Evolutionary conservation across 208 protist genomes (phyloP).

Genomic region (Acanthamoeba quina): DNA sequence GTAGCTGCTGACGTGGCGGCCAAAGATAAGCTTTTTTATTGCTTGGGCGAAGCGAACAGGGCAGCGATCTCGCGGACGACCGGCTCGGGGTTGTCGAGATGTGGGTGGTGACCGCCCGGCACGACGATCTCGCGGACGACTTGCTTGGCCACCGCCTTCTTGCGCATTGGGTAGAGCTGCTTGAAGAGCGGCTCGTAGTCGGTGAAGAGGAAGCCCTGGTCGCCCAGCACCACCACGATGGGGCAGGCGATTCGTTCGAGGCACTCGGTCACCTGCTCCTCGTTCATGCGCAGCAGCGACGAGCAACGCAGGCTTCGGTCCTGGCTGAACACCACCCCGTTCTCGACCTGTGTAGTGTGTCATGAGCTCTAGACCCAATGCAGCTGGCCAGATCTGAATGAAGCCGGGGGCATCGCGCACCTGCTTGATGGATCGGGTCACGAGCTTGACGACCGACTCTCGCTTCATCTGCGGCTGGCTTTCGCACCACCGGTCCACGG

Average conservation of each 20-base stretch:
- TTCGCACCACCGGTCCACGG: background rate
- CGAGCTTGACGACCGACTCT: background rate
- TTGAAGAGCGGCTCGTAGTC: constrained; percentile 47
- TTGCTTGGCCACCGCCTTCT: background rate
- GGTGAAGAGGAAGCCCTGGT: constrained; percentile 35
- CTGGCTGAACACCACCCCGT: constrained; percentile 30
- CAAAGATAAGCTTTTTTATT: background rate
- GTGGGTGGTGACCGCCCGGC: constrained; percentile 1
- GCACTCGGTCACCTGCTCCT: background rate
- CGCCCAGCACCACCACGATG: constrained; percentile 10
- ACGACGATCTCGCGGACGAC: background rate
- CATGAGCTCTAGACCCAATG: background rate
- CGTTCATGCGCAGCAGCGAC: background rate
- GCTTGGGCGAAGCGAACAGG: background rate
- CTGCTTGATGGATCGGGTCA: constrained; percentile 3
- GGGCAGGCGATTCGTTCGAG: background rate
- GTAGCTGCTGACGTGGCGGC: background rate
- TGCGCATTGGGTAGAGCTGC: constrained; percentile 23
- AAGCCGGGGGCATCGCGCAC: background rate
- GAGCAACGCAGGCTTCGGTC: background rate
- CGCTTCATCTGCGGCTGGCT: constrained; percentile 22
- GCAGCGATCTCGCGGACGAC: background rate
- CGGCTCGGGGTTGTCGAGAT: constrained; percentile 48
- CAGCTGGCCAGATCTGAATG: background rate
- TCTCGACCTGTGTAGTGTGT: background rate